Evolutionary conservation across 371 early-diverging fungal species (phyloP).

Genomic region (Lichtheimia hyalospora): DNA sequence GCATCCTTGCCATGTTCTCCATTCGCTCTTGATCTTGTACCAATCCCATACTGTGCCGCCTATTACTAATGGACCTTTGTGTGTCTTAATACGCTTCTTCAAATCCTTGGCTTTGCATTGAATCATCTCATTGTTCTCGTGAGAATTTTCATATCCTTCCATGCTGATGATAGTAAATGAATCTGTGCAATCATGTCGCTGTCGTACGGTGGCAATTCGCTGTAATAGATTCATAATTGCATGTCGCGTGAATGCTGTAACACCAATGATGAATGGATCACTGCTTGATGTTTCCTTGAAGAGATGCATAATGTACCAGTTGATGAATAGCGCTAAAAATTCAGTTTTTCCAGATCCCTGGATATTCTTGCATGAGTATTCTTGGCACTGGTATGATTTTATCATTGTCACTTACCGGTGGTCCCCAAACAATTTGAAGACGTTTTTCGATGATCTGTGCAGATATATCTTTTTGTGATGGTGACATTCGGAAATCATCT

Average conservation of each 20-base stretch:
- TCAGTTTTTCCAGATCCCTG: conserved; percentile 66
- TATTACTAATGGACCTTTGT: conserved; percentile 29
- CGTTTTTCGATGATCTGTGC: conserved; percentile 33
- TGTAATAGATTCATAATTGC: conserved; percentile 51
- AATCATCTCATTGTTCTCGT: background rate
- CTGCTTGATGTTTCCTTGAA: background rate
- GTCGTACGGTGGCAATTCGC: conserved; percentile 38
- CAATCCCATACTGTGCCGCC: conserved; percentile 63
- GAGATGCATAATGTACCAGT: conserved; percentile 42
- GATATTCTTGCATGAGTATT: no score
- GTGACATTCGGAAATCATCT: conserved; percentile 52
- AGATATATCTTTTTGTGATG: conserved; percentile 53
- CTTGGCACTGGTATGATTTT: no score
- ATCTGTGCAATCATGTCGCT: background rate
- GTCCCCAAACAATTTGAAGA: conserved; percentile 61
- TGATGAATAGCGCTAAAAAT: conserved; percentile 50
- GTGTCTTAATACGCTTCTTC: conserved; percentile 1
- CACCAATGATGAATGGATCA: conserved; percentile 36
- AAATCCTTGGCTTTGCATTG: conserved; percentile 10
- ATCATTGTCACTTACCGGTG: conserved; percentile 41
- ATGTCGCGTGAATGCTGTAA: conserved; percentile 57
- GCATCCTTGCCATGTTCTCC: conserved; percentile 31
- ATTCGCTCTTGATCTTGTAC: conserved; percentile 33
- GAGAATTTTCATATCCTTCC: conserved; percentile 6
- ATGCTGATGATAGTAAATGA: conserved; percentile 15